phyloP scores from a whole-genome alignment of 2,329 filamentous ascomycete genomes.

The Colletotrichum destructivum region DNA sequence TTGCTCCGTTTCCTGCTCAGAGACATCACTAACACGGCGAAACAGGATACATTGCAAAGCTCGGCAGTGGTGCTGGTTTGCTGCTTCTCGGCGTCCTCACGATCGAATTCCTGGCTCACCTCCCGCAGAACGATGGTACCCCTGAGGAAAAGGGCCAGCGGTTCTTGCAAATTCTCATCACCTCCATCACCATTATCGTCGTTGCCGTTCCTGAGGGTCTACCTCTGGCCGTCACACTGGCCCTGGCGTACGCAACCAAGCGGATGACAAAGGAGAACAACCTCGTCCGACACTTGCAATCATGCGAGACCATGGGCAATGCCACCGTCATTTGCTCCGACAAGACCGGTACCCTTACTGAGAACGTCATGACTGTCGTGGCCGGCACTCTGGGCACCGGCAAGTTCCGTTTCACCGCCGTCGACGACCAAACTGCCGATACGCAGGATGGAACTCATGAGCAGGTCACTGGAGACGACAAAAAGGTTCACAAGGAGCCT shows the following conservation, averaged over 20 bases:
- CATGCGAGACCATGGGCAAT: constrained; percentile 76
- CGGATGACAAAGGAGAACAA: constrained; percentile 76
- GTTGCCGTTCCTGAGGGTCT: constrained; percentile 74
- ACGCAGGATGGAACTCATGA: constrained; percentile 22
- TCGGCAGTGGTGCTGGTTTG: constrained; percentile 44
- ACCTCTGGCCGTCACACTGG: constrained; percentile 73
- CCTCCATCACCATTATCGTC: constrained; percentile 68
- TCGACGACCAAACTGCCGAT: constrained; percentile 42
- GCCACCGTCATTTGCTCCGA: constrained; percentile 76
- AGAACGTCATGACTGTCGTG: constrained; percentile 75
- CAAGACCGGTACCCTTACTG: constrained; percentile 76
- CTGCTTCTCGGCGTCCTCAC: constrained; percentile 43
- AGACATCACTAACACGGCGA: background rate
- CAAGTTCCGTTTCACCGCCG: constrained; percentile 56
- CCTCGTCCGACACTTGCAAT: constrained; percentile 70
- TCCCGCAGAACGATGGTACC: constrained; percentile 57
- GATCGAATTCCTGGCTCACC: constrained; percentile 43
- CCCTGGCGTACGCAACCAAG: constrained; percentile 74
- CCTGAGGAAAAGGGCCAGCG: constrained; percentile 63
- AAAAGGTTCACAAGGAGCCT: constrained; percentile 5
- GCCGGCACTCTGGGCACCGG: constrained; percentile 65
- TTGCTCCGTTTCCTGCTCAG: no score
- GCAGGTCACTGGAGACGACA: constrained; percentile 9
- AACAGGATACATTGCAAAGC: constrained; percentile 45
- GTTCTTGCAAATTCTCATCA: constrained; percentile 62